A percentile compares a stretch with the other conserved stretches of the same genome.
These are phyloP conservation scores for Papilionanthe hybrid DNA, from an alignment of 116 monocot species.

Conservation along the genomic window DNA sequence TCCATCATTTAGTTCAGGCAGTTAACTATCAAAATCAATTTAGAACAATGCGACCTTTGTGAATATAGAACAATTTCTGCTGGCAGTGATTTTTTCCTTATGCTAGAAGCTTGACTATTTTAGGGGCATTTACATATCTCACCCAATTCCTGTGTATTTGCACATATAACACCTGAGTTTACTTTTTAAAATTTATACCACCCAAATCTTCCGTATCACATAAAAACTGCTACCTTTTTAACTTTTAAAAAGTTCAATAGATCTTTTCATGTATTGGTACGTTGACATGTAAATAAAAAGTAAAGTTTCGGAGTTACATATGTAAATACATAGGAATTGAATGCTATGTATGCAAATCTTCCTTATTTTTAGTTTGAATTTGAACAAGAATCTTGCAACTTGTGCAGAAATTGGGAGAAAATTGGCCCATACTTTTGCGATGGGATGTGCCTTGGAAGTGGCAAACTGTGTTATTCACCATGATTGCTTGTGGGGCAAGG, in stretches of 20 bases:
- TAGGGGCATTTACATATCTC: too few species aligned
- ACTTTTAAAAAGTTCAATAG: too few species aligned
- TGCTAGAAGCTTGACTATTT: neutral
- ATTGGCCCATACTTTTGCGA: slow-evolving; percentile 59
- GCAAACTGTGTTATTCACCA: slow-evolving; percentile 75
- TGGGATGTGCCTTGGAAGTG: slow-evolving; percentile 92
- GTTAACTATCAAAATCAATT: neutral
- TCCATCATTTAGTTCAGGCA: neutral
- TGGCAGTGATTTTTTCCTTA: neutral
- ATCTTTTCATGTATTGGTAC: too few species aligned
- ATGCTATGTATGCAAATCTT: too few species aligned
- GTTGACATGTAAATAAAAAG: too few species aligned
- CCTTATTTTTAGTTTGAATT: neutral
- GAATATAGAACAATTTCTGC: neutral
- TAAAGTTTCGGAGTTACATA: too few species aligned
- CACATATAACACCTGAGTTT: too few species aligned
- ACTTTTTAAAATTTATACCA: too few species aligned
- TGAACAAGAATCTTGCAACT: neutral
- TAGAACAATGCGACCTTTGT: neutral
- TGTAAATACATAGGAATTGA: too few species aligned
- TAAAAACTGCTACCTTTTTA: too few species aligned
- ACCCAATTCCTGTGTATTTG: too few species aligned
- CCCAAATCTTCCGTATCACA: too few species aligned
- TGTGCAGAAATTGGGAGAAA: slow-evolving; percentile 28
- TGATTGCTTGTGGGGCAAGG: slow-evolving; percentile 73